Percentiles rank a stretch among this genome's conserved stretches.
phyloP scores from a whole-genome alignment of 2,329 filamentous ascomycete genomes.

The Fusarium clavum region DNA sequence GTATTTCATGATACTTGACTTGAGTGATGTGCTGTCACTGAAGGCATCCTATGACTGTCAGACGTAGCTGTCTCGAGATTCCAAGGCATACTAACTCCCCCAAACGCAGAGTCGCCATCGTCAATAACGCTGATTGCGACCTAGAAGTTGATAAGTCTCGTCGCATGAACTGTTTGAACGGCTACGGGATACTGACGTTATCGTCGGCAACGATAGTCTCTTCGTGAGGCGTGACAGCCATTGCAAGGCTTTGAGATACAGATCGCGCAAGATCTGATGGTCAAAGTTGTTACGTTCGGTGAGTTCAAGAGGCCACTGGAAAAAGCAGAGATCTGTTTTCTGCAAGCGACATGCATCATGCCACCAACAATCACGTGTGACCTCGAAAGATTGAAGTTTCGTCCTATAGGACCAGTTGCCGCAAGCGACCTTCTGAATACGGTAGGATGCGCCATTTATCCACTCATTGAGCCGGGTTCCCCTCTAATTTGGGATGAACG shows the following conservation, averaged over 20 bases:
- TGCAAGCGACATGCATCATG: background rate
- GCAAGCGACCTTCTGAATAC: background rate
- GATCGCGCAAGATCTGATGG: background rate
- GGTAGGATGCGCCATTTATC: background rate
- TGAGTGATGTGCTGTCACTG: background rate
- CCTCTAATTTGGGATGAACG: background rate
- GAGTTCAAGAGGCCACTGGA: no score
- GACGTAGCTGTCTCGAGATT: fast-evolving
- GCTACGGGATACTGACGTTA: background rate
- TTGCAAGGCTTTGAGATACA: fast-evolving
- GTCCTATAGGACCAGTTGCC: background rate
- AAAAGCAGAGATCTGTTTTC: background rate
- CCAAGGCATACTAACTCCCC: background rate
- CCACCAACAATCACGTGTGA: background rate
- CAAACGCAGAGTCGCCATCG: background rate
- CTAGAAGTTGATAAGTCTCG: background rate
- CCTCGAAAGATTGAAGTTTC: background rate
- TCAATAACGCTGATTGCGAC: background rate
- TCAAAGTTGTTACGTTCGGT: background rate
- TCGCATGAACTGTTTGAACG: background rate
- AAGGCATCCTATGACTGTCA: background rate
- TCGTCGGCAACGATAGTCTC: background rate
- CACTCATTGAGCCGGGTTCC: background rate
- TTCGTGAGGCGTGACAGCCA: background rate
- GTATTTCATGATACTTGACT: background rate